Percentiles rank a stretch among this genome's conserved stretches.
Evolutionary conservation across 495 filamentous ascomycete genomes (phyloP).

Genomic region (Aspergillus sparsus): DNA sequence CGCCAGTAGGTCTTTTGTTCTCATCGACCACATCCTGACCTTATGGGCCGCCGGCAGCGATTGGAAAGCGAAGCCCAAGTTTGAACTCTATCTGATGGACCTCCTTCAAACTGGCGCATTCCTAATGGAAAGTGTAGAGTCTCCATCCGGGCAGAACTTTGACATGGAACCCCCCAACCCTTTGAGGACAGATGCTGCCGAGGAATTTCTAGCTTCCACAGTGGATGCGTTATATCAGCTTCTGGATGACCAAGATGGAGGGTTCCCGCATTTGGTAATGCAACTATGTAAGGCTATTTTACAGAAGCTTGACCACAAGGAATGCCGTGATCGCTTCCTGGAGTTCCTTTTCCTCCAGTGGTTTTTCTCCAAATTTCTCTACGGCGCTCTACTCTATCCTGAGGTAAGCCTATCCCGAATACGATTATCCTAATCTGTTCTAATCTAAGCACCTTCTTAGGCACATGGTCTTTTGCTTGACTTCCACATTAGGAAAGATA

Average conservation of each 20-base stretch:
- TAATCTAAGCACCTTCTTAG: constrained; percentile 38
- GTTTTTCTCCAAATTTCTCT: constrained; percentile 86
- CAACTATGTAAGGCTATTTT: constrained; percentile 82
- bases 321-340: constrained; percentile 68
- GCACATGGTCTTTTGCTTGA: constrained; percentile 84
- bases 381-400: constrained; percentile 82
- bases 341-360: constrained; percentile 85
- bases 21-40: constrained; percentile 61
- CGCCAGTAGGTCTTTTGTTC: constrained; percentile 44
- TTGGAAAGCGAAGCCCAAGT: constrained; percentile 83
- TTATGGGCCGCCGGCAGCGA: constrained; percentile 82
- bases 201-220: constrained; percentile 87
- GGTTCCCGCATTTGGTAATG: constrained; percentile 81
- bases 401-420: constrained; percentile 58
- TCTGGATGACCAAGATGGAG: constrained; percentile 72
- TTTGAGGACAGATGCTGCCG: constrained; percentile 72
- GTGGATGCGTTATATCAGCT: constrained; percentile 82
- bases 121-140: constrained; percentile 77
- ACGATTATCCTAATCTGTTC: constrained; percentile 1
- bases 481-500: constrained; percentile 87
- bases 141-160: constrained; percentile 41
- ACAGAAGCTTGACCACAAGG: constrained; percentile 68
- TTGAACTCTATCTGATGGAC: constrained; percentile 93
- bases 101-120: constrained; percentile 91
- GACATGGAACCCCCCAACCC: constrained; percentile 59